phyloP scores from a whole-genome alignment of 306 rosid genomes.

The Fragaria iinumae region DNA sequence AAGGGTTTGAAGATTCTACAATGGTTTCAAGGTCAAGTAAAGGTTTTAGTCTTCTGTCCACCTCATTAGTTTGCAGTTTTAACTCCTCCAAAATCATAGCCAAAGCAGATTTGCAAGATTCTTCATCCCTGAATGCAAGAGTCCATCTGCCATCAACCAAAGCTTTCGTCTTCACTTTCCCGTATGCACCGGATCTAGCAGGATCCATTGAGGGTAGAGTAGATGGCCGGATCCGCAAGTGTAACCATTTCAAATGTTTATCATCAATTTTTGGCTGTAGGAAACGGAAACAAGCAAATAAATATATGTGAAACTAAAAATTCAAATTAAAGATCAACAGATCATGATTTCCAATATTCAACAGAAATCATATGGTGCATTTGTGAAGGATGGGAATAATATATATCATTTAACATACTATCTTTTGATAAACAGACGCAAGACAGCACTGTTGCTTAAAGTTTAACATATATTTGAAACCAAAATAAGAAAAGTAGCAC shows the following conservation, averaged over 20 bases:
- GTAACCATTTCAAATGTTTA: constrained; percentile 79
- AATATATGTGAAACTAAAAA: constrained; percentile 9
- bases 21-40: constrained; percentile 56
- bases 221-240: constrained; percentile 77
- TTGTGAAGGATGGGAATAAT: neutral
- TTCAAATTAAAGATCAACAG: neutral
- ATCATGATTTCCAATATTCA: neutral
- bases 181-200: constrained; percentile 35
- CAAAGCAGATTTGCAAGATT: constrained; percentile 73
- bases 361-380: neutral
- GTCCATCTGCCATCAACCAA: constrained; percentile 97
- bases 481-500: constrained; percentile 14
- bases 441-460: neutral
- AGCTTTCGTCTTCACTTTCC: constrained; percentile 45
- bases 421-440: neutral
- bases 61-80: constrained; percentile 55
- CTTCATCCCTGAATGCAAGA: constrained; percentile 78
- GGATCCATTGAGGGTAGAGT: constrained; percentile 63
- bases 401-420: neutral
- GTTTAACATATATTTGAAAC: constrained; percentile 1
- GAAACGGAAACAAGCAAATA: constrained; percentile 21
- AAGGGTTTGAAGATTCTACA: constrained; percentile 36
- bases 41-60: constrained; percentile 72
- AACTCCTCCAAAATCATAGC: constrained; percentile 64
- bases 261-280: constrained; percentile 79